A percentile compares a stretch with the other conserved stretches of the same genome.
phyloP scores from a whole-genome alignment of 1,139 yeast genomes.

The Arxiozyma slooffiae region DNA sequence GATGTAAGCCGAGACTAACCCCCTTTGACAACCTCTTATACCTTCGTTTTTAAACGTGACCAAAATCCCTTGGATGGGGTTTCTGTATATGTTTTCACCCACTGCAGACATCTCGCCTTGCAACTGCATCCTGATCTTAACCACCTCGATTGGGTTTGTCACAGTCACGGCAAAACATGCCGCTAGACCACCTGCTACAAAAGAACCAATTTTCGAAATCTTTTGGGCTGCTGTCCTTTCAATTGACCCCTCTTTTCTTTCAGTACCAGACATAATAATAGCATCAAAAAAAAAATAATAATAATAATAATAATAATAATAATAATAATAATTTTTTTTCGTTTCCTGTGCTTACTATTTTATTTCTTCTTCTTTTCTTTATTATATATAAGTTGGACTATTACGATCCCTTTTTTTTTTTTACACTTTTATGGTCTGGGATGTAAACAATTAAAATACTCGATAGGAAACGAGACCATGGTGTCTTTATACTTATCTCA shows the following conservation, averaged over 20 bases:
- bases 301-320: too few relatives aligned
- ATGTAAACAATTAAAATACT: too few relatives aligned
- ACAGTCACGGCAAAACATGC: slow-evolving; percentile 97
- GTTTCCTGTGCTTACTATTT: too few relatives aligned
- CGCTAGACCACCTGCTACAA: slow-evolving; percentile 87
- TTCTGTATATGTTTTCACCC: slow-evolving; percentile 54
- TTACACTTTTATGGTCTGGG: too few relatives aligned
- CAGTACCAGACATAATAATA: background rate
- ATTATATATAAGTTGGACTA: too few relatives aligned
- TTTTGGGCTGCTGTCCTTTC: slow-evolving; percentile 40
- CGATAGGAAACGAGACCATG: background rate
- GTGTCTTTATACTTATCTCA: background rate
- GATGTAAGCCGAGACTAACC: slow-evolving; percentile 69
- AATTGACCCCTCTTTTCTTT: slow-evolving; percentile 11
- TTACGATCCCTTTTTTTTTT: too few relatives aligned
- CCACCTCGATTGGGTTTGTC: slow-evolving; percentile 89
- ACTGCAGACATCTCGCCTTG: slow-evolving; percentile 77
- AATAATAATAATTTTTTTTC: too few relatives aligned
- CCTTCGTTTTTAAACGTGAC: slow-evolving; percentile 80
- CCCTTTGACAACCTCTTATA: slow-evolving; percentile 77
- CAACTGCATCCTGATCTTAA: slow-evolving; percentile 90
- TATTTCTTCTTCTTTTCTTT: too few relatives aligned
- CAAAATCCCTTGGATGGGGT: slow-evolving; percentile 75
- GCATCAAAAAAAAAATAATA: too few relatives aligned
- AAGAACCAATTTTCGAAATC: slow-evolving; percentile 64